Percentiles rank a stretch among this genome's conserved stretches.
Evolutionary conservation across 2,329 filamentous ascomycete species (phyloP).

Genomic region (Trichoderma pleuroti): DNA sequence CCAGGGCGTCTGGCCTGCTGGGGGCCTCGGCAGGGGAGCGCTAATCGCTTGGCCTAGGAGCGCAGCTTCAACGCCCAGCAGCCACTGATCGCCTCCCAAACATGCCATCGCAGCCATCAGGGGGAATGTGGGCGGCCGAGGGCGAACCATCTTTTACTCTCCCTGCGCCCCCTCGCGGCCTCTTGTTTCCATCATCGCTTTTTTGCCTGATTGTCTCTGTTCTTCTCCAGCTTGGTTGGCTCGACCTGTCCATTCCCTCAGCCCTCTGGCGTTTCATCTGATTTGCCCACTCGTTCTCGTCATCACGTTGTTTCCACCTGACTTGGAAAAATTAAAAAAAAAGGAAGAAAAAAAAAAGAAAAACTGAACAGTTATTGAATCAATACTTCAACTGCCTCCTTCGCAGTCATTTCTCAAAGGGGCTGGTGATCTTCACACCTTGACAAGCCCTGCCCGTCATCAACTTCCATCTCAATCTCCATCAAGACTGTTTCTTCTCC

Average conservation of each 20-base stretch:
- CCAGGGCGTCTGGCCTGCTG: background rate
- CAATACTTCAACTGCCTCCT: constrained; percentile 10
- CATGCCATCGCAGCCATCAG: constrained; percentile 14
- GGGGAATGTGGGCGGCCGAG: constrained; percentile 12
- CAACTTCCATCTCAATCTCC: background rate
- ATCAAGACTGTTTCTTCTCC: too few relatives aligned
- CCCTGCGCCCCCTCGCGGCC: constrained; percentile 1
- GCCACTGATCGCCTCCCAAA: constrained; percentile 11
- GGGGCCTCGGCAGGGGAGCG: constrained; percentile 7
- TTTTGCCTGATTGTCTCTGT: constrained; percentile 1
- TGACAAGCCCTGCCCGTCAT: background rate
- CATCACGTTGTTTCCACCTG: background rate
- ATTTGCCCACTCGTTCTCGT: background rate
- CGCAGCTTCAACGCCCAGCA: constrained; percentile 2
- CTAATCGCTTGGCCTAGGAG: constrained; percentile 1
- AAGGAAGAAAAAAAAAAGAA: background rate
- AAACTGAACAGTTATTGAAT: background rate
- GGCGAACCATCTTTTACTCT: constrained; percentile 15
- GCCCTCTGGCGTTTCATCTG: constrained; percentile 3
- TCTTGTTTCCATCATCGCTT: constrained; percentile 9
- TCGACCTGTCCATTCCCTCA: constrained; percentile 6
- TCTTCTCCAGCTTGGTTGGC: constrained; percentile 7
- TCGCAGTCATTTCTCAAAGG: constrained; percentile 16
- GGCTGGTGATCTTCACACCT: constrained; percentile 9
- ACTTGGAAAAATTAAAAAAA: too few relatives aligned